Percentiles rank a stretch among this genome's conserved stretches.
Conservation (phyloP, 2,329 filamentous ascomycete species). For the Coccinonectria pachysandricola region DNA sequence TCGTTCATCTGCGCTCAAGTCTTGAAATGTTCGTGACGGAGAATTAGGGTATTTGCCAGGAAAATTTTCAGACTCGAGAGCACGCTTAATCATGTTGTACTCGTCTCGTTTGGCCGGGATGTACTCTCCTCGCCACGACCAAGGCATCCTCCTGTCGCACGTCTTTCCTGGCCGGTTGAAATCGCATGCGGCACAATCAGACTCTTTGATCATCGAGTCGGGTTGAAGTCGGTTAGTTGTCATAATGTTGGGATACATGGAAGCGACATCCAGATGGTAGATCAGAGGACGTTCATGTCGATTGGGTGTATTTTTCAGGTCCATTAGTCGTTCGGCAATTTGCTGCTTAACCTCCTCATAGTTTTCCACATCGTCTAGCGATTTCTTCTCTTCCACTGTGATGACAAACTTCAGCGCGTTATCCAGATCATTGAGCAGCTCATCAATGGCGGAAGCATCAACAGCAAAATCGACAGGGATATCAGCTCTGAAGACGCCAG, state of each 20-base stretch:
- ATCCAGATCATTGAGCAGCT: slow-evolving; percentile 77
- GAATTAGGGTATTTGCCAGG: slow-evolving; percentile 66
- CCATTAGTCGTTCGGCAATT: slow-evolving; percentile 59
- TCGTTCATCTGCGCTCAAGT: slow-evolving; percentile 75
- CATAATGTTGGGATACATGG: slow-evolving; percentile 99
- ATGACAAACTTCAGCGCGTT: slow-evolving; percentile 82
- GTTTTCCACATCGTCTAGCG: slow-evolving; percentile 66
- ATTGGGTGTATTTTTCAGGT: slow-evolving; percentile 74
- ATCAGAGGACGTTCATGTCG: slow-evolving; percentile 80
- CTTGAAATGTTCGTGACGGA: slow-evolving; percentile 65
- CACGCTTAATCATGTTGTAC: slow-evolving; percentile 97
- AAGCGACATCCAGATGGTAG: slow-evolving; percentile 96
- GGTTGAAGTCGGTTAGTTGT: slow-evolving; percentile 95
- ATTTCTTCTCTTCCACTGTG: slow-evolving; percentile 74
- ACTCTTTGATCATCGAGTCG: slow-evolving; percentile 97
- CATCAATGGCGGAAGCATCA: slow-evolving; percentile 81
- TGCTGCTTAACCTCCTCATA: slow-evolving; percentile 78
- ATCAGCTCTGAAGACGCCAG: slow-evolving; percentile 90
- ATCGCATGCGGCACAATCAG: slow-evolving; percentile 93
- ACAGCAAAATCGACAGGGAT: slow-evolving; percentile 91
- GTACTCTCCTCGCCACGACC: slow-evolving; percentile 98
- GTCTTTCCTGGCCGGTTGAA: slow-evolving; percentile 97
- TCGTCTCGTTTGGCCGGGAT: slow-evolving; percentile 92
- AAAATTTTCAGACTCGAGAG: slow-evolving; percentile 85
- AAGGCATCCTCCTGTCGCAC: slow-evolving; percentile 86